Evolutionary conservation across 2,329 filamentous ascomycete species (phyloP).

Genomic region (Tolypocladium tundrense): DNA sequence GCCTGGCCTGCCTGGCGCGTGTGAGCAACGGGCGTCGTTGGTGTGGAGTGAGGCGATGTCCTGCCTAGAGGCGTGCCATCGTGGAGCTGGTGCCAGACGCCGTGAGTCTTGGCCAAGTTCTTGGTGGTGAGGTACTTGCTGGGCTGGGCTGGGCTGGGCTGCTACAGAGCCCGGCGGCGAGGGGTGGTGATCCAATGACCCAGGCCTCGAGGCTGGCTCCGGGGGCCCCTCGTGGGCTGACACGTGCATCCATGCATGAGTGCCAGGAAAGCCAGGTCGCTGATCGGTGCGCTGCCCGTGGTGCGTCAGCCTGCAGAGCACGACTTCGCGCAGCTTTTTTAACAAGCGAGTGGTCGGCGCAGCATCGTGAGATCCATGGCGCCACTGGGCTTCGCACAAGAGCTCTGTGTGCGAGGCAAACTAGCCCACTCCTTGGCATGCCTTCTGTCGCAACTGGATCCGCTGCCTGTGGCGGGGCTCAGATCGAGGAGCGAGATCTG

Average conservation of each 20-base stretch:
- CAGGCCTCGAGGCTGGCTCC: background rate
- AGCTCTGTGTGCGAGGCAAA: background rate
- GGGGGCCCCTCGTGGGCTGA: constrained; percentile 17
- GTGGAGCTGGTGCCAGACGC: background rate
- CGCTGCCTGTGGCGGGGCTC: background rate
- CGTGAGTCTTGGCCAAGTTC: background rate
- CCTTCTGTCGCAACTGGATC: background rate
- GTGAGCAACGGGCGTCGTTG: background rate
- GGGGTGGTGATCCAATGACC: background rate
- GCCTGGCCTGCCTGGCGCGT: background rate
- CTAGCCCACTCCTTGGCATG: background rate
- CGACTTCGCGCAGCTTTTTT: background rate
- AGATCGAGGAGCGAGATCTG: background rate
- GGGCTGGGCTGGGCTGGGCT: background rate
- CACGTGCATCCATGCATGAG: constrained; percentile 10
- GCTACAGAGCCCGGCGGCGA: background rate
- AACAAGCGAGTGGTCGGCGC: background rate
- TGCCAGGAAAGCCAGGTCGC: background rate
- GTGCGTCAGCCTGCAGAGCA: background rate
- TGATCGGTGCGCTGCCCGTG: background rate
- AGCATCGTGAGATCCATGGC: background rate
- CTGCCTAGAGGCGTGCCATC: background rate
- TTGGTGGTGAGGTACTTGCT: background rate
- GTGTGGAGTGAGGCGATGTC: background rate
- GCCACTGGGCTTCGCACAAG: background rate